Evolutionary conservation across 768 basidiomycete species (phyloP).

Genomic region (Tylopilus balloui): DNA sequence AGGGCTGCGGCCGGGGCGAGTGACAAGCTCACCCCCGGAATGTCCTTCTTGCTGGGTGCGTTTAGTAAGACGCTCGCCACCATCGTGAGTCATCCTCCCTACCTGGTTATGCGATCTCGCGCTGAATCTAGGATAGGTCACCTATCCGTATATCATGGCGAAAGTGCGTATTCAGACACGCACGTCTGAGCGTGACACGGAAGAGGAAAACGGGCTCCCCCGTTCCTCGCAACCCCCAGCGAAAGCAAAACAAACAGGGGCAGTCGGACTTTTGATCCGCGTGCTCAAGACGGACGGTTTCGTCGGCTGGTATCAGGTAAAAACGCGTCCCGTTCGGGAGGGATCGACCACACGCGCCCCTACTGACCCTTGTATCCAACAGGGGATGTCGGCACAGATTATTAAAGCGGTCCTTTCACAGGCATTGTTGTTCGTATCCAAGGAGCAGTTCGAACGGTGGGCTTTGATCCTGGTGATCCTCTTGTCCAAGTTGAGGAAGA

Average conservation of each 20-base stretch:
- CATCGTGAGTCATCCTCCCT: slow-evolving; percentile 53
- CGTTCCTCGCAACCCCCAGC: not conserved
- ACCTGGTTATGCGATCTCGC: not conserved
- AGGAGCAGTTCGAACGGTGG: slow-evolving; percentile 94
- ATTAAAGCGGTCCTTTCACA: slow-evolving; percentile 94
- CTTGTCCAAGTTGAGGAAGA: slow-evolving; percentile 32
- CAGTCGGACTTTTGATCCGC: slow-evolving; percentile 67
- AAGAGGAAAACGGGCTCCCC: slow-evolving; percentile 22
- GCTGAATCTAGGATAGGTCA: slow-evolving; percentile 52
- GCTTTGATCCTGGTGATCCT: slow-evolving; percentile 67
- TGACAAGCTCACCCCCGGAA: slow-evolving; percentile 69
- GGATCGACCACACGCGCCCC: too few relatives aligned
- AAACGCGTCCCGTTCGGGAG: not conserved
- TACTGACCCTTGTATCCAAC: not conserved
- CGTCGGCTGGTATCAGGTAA: slow-evolving; percentile 92
- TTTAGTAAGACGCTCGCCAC: slow-evolving; percentile 94
- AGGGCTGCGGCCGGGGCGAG: slow-evolving; percentile 39
- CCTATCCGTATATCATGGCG: slow-evolving; percentile 94
- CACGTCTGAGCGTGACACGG: slow-evolving; percentile 47
- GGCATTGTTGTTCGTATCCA: slow-evolving; percentile 93
- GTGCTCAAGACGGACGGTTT: slow-evolving; percentile 78
- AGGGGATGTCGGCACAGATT: slow-evolving; percentile 97
- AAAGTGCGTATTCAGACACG: slow-evolving; percentile 95
- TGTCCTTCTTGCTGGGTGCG: slow-evolving; percentile 85
- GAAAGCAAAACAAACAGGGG: slow-evolving; percentile 57